Percentiles rank a stretch among this genome's conserved stretches.
Conservation (phyloP, 129 eudicot genomes). For the Lactuca saligna region DNA sequence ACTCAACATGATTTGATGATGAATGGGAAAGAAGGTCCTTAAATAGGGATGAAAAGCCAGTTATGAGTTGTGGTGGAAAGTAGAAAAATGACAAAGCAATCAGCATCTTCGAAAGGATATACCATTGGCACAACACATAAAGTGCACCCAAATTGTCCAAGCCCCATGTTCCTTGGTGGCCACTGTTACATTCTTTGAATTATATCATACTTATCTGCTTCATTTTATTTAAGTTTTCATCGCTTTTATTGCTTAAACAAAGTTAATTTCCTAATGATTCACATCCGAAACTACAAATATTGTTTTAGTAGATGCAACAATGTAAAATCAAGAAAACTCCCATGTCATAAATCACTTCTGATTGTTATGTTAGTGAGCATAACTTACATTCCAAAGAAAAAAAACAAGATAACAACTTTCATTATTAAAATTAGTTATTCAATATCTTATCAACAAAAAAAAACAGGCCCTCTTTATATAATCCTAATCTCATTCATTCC, state of each 20-base stretch:
- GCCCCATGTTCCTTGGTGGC: slow-evolving; percentile 25
- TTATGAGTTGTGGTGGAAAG: slow-evolving; percentile 30
- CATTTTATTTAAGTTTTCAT: not conserved
- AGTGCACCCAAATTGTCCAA: slow-evolving; percentile 17
- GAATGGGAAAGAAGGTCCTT: slow-evolving; percentile 14
- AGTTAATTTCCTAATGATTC: not conserved
- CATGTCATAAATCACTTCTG: not conserved
- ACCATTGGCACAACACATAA: slow-evolving; percentile 32
- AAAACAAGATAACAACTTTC: slow-evolving; percentile 8
- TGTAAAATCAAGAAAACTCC: not conserved
- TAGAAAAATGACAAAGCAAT: slow-evolving; percentile 24
- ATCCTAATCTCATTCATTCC: slow-evolving; percentile 30
- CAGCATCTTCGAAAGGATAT: slow-evolving; percentile 35
- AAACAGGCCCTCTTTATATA: slow-evolving; percentile 31
- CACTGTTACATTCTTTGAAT: slow-evolving; percentile 20
- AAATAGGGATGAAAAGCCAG: slow-evolving; percentile 17
- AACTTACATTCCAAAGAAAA: not conserved
- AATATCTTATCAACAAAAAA: slow-evolving; percentile 40
- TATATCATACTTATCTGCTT: not conserved
- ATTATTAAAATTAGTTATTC: slow-evolving; percentile 41
- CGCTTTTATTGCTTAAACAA: not conserved
- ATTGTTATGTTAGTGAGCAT: not conserved
- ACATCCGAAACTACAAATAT: too few relatives aligned
- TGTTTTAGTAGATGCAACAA: not conserved
- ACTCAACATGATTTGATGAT: slow-evolving; percentile 1